A percentile compares a stretch with the other conserved stretches of the same genome.
These are phyloP conservation scores for Solanum gracilifrons DNA, from an alignment of 257 asterid species.

Conservation along the genomic window DNA sequence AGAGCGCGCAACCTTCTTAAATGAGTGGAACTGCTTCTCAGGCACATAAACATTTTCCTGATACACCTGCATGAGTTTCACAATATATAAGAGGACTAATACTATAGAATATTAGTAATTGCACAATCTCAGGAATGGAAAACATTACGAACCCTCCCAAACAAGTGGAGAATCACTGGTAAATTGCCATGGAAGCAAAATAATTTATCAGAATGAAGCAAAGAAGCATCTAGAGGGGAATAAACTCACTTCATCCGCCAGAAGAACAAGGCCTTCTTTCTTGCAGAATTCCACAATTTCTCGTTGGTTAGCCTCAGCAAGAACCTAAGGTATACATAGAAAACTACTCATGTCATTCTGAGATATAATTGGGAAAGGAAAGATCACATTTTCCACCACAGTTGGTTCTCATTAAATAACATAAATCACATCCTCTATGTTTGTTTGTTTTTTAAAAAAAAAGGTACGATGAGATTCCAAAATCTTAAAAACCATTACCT, in stretches of 20 bases:
- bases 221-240: neutral
- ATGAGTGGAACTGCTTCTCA: slow-evolving; percentile 87
- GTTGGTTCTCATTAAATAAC: neutral
- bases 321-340: slow-evolving; percentile 24
- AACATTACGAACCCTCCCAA: neutral
- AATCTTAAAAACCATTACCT: slow-evolving; percentile 28
- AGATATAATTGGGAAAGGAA: neutral
- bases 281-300: slow-evolving; percentile 92
- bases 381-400: neutral
- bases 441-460: neutral
- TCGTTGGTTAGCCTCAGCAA: slow-evolving; percentile 54
- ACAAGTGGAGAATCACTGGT: neutral
- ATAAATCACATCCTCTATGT: neutral
- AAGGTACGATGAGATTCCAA: neutral
- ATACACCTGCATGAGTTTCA: slow-evolving; percentile 51
- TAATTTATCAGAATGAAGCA: neutral
- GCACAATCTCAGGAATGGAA: neutral
- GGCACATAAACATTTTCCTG: slow-evolving; percentile 88
- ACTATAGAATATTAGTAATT: neutral
- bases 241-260: slow-evolving; percentile 86
- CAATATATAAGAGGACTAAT: neutral
- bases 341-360: neutral
- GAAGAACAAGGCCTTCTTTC: slow-evolving; percentile 89
- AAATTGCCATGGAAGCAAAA: neutral
- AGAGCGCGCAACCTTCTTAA: slow-evolving; percentile 67